Conservation (phyloP, 1,139 yeast species). For the Saccharomyces pastorianus region DNA sequence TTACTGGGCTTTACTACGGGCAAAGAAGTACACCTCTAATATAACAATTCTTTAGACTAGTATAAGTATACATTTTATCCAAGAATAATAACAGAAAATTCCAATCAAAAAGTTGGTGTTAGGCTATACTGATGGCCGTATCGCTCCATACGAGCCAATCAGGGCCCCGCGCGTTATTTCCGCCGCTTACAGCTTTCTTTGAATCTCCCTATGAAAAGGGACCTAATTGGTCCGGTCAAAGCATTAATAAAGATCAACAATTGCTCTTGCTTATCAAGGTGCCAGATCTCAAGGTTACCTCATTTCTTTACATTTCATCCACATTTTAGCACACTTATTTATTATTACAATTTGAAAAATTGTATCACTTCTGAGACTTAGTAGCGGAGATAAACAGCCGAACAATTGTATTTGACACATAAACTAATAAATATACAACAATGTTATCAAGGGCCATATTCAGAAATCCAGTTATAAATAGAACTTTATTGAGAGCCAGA, state of each 20-base stretch:
- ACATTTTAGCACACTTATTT: not conserved
- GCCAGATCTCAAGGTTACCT: not conserved
- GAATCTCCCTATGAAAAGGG: constrained; percentile 1
- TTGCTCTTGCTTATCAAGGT: not conserved
- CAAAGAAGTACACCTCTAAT: constrained; percentile 50
- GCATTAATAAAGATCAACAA: not conserved
- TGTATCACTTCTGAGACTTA: not conserved
- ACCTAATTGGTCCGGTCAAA: not conserved
- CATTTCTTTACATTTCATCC: not conserved
- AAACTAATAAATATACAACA: constrained; percentile 1
- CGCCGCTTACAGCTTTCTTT: not conserved
- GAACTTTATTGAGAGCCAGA: constrained; percentile 14
- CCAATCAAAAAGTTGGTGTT: not conserved
- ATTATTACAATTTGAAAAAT: not conserved
- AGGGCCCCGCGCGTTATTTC: constrained; percentile 1
- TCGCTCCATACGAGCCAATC: constrained; percentile 1
- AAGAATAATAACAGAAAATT: not conserved
- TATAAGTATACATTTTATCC: not conserved
- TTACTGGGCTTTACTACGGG: constrained; percentile 65
- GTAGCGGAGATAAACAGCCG: not conserved
- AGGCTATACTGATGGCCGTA: not conserved
- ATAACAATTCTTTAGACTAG: not conserved
- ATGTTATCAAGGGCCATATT: constrained; percentile 30
- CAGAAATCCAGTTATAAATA: constrained; percentile 21
- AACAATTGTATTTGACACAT: not conserved